Base-by-base conservation (phyloP, 139 green algal genomes). In the Chlorella sp. region DNA sequence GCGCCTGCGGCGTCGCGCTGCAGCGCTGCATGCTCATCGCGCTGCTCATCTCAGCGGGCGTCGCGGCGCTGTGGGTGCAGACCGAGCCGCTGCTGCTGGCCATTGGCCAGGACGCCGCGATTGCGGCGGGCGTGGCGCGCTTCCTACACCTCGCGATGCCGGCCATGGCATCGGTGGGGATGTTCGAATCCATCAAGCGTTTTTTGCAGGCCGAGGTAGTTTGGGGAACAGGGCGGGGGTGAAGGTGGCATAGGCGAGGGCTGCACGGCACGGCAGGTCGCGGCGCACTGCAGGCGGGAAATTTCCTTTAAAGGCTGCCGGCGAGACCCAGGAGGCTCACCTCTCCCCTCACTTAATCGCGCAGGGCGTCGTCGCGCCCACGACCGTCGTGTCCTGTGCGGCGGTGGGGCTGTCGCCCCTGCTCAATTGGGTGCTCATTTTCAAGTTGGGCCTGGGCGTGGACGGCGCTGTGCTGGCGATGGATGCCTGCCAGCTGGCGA, bases 11-110 rank as follows among this genome's bases (percentile, higher is more conserved):
- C n/a, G 43, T 89, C 17, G 60, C 88, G 8, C 76, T 94, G 45
- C 90, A 95, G 81, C 73, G 86, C 12, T 82, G 82, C 0, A 59
- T 95, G 70, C 48, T 92, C 14, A 79, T 94, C 8, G 88, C 84
- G 33, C 79, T 74, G 64, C 48, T 74, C 8, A 82, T 79, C 8
- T 83, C 80, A 41, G 21, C 84, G 0, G 63, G 73, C 19, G 71
- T 95, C 9, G 23, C 60, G 15, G 7, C 83, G 31, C 50, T 92
- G n/a, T 95, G 91, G 90, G 68, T 36, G 2, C 67, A 83, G 25
- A 53, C 82, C 5, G 72, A 86, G 51, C 42, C 27, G 8, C 65
- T 93, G 23, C 79, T 93, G 76, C 38, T 81, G 43, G 27, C 67
- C 3, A n/a, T 90, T 66, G 79, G 87, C 3, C 87, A 92, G 74